Conservation (phyloP, 805 yeast genomes). For the Nakazawaea molendinolei region DNA sequence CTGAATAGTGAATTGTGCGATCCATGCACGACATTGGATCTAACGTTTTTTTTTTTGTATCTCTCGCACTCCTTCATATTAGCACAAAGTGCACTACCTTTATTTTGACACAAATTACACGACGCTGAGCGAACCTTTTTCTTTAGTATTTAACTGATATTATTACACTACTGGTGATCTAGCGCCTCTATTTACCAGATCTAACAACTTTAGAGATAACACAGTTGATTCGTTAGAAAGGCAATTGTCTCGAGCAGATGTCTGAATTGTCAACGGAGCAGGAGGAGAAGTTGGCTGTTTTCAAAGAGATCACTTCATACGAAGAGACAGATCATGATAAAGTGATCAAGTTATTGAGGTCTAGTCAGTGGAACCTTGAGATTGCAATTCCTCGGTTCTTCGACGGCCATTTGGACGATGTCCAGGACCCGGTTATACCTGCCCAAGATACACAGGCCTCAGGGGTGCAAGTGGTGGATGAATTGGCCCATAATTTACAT, state of each 20-base stretch:
- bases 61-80: no score
- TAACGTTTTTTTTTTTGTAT: no score
- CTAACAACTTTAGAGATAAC: no score
- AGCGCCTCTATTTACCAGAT: no score
- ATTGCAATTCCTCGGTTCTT: slow-evolving; percentile 54
- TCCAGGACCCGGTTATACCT: slow-evolving; percentile 7
- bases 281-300: slow-evolving; percentile 36
- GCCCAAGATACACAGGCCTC: slow-evolving; percentile 1
- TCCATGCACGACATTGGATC: no score
- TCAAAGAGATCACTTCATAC: slow-evolving; percentile 44
- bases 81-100: no score
- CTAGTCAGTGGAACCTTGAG: slow-evolving; percentile 57
- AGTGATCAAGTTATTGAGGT: slow-evolving; percentile 38
- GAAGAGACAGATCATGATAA: slow-evolving; percentile 40
- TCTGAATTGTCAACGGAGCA: slow-evolving; percentile 27
- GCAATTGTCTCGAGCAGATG: slow-evolving; percentile 11
- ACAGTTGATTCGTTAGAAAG: no score
- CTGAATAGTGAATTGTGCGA: no score
- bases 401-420: slow-evolving; percentile 41
- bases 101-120: no score
- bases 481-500: slow-evolving; percentile 4
- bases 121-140: no score
- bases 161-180: no score
- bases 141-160: no score
- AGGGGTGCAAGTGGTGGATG: slow-evolving; percentile 1